Evolutionary conservation across 208 protist genomes (phyloP).

Genomic region (Leishmania arabica): DNA sequence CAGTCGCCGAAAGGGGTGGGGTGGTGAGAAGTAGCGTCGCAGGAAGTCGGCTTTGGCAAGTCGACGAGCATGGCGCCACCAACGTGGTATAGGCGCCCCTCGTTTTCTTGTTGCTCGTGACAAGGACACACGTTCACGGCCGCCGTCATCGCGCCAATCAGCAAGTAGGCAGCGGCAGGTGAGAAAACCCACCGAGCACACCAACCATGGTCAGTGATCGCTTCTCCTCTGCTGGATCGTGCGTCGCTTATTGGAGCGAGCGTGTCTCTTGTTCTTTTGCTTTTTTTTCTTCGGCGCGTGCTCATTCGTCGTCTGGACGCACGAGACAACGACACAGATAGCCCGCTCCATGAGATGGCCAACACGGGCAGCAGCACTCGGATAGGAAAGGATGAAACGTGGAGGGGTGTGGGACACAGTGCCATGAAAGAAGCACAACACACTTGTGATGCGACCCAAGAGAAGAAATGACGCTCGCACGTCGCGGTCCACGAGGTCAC

Average conservation of each 20-base stretch:
- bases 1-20: neutral
- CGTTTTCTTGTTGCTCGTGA: neutral
- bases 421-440: neutral
- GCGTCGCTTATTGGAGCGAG: neutral
- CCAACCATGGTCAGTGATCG: neutral
- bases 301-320: neutral
- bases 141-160: neutral
- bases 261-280: neutral
- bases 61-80: neutral
- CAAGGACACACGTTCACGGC: neutral
- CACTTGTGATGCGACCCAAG: no score
- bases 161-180: neutral
- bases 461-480: neutral
- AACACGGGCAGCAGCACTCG: neutral
- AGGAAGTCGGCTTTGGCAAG: neutral
- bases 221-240: no score
- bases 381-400: neutral
- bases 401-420: neutral
- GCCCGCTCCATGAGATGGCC: neutral
- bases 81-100: neutral
- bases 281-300: neutral
- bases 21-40: neutral
- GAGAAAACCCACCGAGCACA: neutral
- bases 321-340: neutral
- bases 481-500: neutral